A percentile compares a stretch with the other conserved stretches of the same genome.
phyloP scores from a whole-genome alignment of 2,329 filamentous ascomycete species.

The Aspergillus spinulosporus region DNA sequence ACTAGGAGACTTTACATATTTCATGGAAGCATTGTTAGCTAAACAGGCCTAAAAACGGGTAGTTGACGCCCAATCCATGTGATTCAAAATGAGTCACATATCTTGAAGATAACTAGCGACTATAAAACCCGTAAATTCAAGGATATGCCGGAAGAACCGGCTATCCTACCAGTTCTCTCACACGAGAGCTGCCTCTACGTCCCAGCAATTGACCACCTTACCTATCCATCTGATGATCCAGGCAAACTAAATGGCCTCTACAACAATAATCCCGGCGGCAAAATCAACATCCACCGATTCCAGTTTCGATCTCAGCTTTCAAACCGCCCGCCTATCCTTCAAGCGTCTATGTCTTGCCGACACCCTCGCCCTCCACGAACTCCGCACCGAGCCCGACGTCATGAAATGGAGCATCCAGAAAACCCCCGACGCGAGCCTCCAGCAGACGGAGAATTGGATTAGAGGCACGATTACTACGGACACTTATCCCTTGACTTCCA shows the following conservation, averaged over 20 bases:
- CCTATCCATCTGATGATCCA: too few relatives aligned
- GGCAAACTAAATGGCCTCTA: background rate
- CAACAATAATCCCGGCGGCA: background rate
- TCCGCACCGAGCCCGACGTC: conserved; percentile 10
- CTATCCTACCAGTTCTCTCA: too few relatives aligned
- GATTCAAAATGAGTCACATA: too few relatives aligned
- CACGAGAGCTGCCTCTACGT: too few relatives aligned
- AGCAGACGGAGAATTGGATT: conserved; percentile 13
- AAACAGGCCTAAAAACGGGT: too few relatives aligned
- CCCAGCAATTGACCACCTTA: too few relatives aligned
- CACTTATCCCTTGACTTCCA: background rate
- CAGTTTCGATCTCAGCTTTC: conserved; percentile 1
- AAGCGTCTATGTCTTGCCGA: conserved; percentile 5
- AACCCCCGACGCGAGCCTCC: conserved; percentile 11
- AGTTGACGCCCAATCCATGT: too few relatives aligned
- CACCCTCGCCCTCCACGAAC: conserved; percentile 9
- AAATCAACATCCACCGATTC: background rate
- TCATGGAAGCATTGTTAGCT: too few relatives aligned
- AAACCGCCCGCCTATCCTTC: conserved; percentile 16
- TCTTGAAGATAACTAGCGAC: too few relatives aligned
- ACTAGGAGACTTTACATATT: background rate
- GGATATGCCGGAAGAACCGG: too few relatives aligned
- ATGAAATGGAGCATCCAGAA: conserved; percentile 18
- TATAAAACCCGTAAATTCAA: too few relatives aligned
- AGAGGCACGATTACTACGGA: background rate